phyloP scores from a whole-genome alignment of 108 stramenopile genomes.

The Discostella stelligeroides region DNA sequence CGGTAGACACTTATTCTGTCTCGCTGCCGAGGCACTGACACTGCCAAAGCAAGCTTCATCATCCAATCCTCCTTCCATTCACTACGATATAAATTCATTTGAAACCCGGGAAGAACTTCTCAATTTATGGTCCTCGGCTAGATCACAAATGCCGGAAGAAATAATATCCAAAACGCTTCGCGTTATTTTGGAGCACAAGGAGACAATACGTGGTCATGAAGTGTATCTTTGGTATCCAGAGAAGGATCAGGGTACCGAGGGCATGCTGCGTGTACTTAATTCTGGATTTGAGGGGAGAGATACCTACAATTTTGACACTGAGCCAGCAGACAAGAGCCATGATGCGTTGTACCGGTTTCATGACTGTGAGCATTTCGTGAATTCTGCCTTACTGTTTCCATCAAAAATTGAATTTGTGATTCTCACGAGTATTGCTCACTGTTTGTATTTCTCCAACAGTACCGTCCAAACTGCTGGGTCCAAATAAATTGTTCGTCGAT shows the following conservation, averaged over 20 bases:
- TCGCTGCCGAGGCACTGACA: constrained; percentile 61
- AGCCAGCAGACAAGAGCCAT: constrained; percentile 42
- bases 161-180: constrained; percentile 53
- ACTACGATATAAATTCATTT: constrained; percentile 39
- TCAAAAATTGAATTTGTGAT: background rate
- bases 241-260: constrained; percentile 58
- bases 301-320: constrained; percentile 54
- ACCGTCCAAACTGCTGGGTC: constrained; percentile 55
- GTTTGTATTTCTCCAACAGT: constrained; percentile 7
- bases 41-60: constrained; percentile 46
- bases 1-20: constrained; percentile 71
- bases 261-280: constrained; percentile 57
- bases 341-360: constrained; percentile 48
- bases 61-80: constrained; percentile 20
- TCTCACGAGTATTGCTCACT: background rate
- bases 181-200: constrained; percentile 53
- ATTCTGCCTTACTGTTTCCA: background rate
- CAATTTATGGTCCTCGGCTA: constrained; percentile 71
- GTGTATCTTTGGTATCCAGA: constrained; percentile 73
- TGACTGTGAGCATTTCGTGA: constrained; percentile 10
- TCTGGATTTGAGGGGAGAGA: constrained; percentile 40
- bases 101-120: constrained; percentile 60
- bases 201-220: constrained; percentile 42
- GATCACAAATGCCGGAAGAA: constrained; percentile 60
- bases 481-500: constrained; percentile 78